These are phyloP conservation scores for Penicillium verrucosum DNA, from an alignment of 2,329 filamentous ascomycete species.

Conservation along the genomic window DNA sequence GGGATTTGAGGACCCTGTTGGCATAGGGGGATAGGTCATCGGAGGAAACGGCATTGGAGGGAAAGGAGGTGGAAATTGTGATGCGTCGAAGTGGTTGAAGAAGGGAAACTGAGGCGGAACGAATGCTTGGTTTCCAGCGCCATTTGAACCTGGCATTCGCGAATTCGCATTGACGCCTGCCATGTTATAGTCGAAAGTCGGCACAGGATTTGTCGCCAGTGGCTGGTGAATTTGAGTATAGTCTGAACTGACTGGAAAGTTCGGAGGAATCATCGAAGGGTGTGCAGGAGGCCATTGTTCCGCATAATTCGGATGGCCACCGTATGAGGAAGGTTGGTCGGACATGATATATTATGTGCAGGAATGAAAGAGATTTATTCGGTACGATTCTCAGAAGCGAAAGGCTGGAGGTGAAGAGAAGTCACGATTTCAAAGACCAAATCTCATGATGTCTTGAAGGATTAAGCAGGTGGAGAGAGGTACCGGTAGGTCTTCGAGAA, in stretches of 20 bases:
- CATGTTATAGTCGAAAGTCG: conserved; percentile 24
- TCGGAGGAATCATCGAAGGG: conserved; percentile 27
- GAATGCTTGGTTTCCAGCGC: conserved; percentile 21
- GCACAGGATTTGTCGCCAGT: conserved; percentile 11
- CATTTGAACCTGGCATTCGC: conserved; percentile 32
- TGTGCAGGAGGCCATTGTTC: conserved; percentile 38
- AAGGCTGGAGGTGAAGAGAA: not conserved
- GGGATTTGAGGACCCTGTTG: conserved; percentile 14
- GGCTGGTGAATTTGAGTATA: conserved; percentile 25
- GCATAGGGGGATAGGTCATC: conserved; percentile 20
- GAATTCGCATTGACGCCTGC: conserved; percentile 27
- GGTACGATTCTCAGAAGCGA: not conserved
- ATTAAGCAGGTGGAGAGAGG: not conserved
- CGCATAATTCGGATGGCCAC: conserved; percentile 34
- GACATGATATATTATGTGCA: conserved; percentile 39
- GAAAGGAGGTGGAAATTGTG: conserved; percentile 33
- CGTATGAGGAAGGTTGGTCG: conserved; percentile 48
- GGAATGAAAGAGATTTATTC: not conserved
- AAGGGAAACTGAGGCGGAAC: conserved; percentile 32
- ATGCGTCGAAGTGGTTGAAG: conserved; percentile 33
- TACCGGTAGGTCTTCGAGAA: not conserved
- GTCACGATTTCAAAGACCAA: conserved; percentile 15
- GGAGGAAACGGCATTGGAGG: conserved; percentile 30
- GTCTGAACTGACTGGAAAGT: conserved; percentile 26
- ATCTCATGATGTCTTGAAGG: conserved; percentile 19